phyloP scores from a whole-genome alignment of 179 eudicot genomes.

The Dionaea muscipula region DNA sequence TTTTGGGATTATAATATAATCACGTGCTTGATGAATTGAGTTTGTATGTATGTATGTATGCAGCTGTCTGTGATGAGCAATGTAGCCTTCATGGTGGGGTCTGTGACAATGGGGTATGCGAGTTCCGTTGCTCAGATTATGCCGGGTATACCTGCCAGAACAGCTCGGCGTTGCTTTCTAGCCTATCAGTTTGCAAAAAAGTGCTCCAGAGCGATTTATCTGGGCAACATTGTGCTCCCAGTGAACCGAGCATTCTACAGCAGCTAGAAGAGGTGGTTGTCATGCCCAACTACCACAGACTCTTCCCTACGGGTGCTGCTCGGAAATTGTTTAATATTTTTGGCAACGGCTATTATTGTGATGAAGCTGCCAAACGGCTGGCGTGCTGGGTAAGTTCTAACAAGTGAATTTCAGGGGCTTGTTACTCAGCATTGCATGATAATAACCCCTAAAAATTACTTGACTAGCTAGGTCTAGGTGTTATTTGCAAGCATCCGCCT shows the following conservation, averaged over 20 bases:
- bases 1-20: no score
- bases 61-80: conserved; percentile 97
- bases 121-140: conserved; percentile 95
- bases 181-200: conserved; percentile 72
- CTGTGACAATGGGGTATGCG: conserved; percentile 88
- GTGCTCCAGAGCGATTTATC: conserved; percentile 55
- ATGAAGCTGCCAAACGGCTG: conserved; percentile 79
- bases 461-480: no score
- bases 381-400: conserved; percentile 99
- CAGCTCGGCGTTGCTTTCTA: conserved; percentile 56
- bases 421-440: no score
- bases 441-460: no score
- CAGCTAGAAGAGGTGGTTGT: conserved; percentile 97
- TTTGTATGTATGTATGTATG: conserved; percentile 9
- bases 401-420: no score
- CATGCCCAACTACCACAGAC: conserved; percentile 87
- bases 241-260: conserved; percentile 67
- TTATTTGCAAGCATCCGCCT: no score
- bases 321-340: conserved; percentile 52
- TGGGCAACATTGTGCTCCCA: conserved; percentile 90
- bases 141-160: conserved; percentile 95
- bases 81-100: conserved; percentile 99
- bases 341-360: conserved; percentile 52
- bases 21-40: no score
- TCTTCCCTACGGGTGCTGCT: conserved; percentile 78